Base-by-base conservation (phyloP, 2,329 filamentous ascomycete genomes). In the Colletotrichum godetiae region DNA sequence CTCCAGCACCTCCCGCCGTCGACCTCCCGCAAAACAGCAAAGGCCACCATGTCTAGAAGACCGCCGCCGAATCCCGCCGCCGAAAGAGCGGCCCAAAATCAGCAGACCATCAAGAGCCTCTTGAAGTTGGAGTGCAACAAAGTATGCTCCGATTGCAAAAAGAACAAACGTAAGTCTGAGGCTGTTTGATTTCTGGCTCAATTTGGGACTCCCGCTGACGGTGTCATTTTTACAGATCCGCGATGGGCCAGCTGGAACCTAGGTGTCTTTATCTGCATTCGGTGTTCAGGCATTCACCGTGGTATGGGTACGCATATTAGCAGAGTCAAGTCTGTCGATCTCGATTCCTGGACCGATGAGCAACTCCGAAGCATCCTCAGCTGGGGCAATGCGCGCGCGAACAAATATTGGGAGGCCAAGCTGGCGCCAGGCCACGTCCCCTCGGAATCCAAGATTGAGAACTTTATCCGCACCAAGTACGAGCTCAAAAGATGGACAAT, bases 191-290 rank as follows among this genome's bases (percentile, higher is more conserved):
- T 37, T 46, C n/a, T 13, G 7, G 22, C 5, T 37, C 35, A 37
- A 58, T 33, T 29, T 12, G 56, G 15, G 22, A 61, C 11, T 53
- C 37, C 68, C 29, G 52, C 35, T 68, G 58, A 77, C 64, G 66
- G 58, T 67, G 35, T 53, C 67, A 61, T 69, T 49, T 35, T 56
- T 52, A 53, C 81, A 97, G 95, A 98, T 86, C 97, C 97, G 74
- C 91, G 97, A 93, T 99, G 97, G 97, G 97, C 97, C 37, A 98
- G 95, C 81, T 99, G 97, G 97, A 99, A 99, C 82, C 86, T 99
- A 67, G 97, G 97, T 78, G 92, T 99, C 80, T 99, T 99, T 82
- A 88, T 99, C 80, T 99, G 97, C 88, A 99, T 99, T 82, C 93
- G 95, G 81, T 99, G 97, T 85, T 99, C 97, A 22, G 97, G 97